Evolutionary conservation across 306 rosid species (phyloP), one percentile per base, ranked within the genome.

Genomic region (Cucurbita ficifolia): DNA sequence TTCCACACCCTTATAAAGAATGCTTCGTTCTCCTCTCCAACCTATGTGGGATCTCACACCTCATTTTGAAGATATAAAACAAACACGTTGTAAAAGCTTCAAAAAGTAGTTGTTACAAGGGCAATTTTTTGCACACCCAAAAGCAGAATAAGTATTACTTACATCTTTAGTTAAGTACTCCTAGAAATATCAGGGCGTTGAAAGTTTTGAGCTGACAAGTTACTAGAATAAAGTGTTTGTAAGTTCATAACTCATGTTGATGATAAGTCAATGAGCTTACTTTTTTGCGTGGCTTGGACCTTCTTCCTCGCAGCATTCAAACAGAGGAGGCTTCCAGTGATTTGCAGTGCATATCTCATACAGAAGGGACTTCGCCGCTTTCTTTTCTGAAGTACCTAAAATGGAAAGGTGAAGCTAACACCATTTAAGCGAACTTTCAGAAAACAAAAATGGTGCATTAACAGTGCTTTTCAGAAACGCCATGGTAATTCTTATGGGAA

Each of bases 261-360:
- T 19, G 56, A 69, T 6, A 50, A 50, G 54, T 70, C 21, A 22
- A 48, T 40, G 70, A 58, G 63, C 86, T 75, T 84, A 90, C 96
- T 46, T 72, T 74, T 60, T 90, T 61, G 35, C 55, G 79, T 90
- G 90, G 77, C 71, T 43, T 38, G 96, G 90, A 5, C 94, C 94
- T 79, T 86, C 94, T 75, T 85, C 90, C 81, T 81, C 81, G 82
- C 83, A 88, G 80, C 91, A 88, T 74, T 85, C 91, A 80, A 83
- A 86, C 46, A 75, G 40, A 72, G 91, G 94, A 38, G 74, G 78
- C 74, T 82, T 82, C 94, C 94, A 90, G 67, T 73, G 79, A 21
- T 81, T 86, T 64, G 83, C 86, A 78, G 83, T 88, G 72, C 94
- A 90, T 40, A 78, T 70, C 84, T 83, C 83, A 13, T 68, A 76